phyloP scores from a whole-genome alignment of 1,284 basidiomycete species.

The Trichosporon sp. region DNA sequence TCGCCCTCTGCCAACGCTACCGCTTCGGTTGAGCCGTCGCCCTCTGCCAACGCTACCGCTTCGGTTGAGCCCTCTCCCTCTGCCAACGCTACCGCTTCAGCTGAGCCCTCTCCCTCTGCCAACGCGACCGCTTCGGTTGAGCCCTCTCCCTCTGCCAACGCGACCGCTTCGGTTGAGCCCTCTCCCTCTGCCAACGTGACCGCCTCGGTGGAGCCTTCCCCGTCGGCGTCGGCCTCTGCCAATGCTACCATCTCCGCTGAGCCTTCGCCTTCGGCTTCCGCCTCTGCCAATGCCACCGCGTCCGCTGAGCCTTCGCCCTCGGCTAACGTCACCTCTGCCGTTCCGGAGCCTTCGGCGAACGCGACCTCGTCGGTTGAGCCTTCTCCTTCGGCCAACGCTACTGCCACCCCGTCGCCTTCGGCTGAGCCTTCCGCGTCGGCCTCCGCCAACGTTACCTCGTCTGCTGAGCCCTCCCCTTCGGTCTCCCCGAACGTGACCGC shows the following conservation, averaged over 20 bases:
- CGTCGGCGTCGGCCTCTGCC: background rate
- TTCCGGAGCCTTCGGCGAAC: background rate
- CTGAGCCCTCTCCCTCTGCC: background rate
- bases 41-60: constrained; percentile 2
- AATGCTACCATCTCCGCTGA: background rate
- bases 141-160: background rate
- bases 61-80: background rate
- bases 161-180: background rate
- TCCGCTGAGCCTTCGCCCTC: background rate
- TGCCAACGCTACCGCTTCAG: background rate
- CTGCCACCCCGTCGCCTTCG: background rate
- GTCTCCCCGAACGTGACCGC: background rate
- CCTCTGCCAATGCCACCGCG: background rate
- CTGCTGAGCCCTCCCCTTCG: background rate
- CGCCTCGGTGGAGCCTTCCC: background rate
- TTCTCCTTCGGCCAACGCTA: background rate
- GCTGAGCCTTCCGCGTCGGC: background rate
- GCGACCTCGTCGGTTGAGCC: background rate
- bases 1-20: constrained; percentile 1
- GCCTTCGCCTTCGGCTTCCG: constrained; percentile 7
- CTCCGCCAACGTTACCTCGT: constrained; percentile 1
- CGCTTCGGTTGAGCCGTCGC: background rate
- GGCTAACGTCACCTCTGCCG: constrained; percentile 8
- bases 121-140: background rate
- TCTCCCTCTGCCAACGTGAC: background rate